Percentiles rank a stretch among this genome's conserved stretches.
Conservation (phyloP, 139 green algal species). For the Chlorella vulgaris region DNA sequence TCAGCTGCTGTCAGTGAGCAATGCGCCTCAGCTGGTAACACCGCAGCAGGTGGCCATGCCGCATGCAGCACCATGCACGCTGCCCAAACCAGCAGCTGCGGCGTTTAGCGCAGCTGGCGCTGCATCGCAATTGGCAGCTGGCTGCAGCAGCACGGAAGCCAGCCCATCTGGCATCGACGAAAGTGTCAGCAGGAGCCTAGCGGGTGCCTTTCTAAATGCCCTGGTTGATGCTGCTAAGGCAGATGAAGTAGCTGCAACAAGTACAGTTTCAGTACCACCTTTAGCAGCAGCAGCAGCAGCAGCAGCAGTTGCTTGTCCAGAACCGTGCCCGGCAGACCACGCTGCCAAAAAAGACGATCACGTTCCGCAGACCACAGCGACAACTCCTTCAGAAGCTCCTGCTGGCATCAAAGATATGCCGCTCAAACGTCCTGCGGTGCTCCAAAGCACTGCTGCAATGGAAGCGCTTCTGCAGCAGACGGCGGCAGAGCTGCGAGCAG, state of each 20-base stretch:
- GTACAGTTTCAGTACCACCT: background rate
- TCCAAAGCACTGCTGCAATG: background rate
- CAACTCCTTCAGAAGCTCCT: background rate
- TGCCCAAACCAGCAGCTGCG: background rate
- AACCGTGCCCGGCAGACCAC: background rate
- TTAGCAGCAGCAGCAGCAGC: background rate
- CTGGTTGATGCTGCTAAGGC: slow-evolving; percentile 11
- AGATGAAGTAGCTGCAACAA: background rate
- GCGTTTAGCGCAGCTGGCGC: background rate
- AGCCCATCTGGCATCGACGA: background rate
- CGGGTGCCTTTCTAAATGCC: slow-evolving; percentile 8
- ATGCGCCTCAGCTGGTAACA: too few species aligned
- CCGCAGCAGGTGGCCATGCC: too few species aligned
- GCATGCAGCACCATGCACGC: too few species aligned
- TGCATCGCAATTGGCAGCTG: too few species aligned
- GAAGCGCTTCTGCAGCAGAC: background rate
- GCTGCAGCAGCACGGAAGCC: too few species aligned
- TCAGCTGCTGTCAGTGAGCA: too few species aligned
- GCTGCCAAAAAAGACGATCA: background rate
- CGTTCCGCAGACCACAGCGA: background rate
- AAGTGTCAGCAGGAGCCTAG: slow-evolving; percentile 1
- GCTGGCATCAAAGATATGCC: background rate
- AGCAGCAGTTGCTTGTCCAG: too few species aligned
- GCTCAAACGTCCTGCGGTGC: too few species aligned
- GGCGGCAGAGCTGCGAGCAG: slow-evolving; percentile 16